Evolutionary conservation across 2,329 filamentous ascomycete genomes (phyloP), one percentile per base, ranked within the genome.

Genomic region (Cytospora leucostoma): DNA sequence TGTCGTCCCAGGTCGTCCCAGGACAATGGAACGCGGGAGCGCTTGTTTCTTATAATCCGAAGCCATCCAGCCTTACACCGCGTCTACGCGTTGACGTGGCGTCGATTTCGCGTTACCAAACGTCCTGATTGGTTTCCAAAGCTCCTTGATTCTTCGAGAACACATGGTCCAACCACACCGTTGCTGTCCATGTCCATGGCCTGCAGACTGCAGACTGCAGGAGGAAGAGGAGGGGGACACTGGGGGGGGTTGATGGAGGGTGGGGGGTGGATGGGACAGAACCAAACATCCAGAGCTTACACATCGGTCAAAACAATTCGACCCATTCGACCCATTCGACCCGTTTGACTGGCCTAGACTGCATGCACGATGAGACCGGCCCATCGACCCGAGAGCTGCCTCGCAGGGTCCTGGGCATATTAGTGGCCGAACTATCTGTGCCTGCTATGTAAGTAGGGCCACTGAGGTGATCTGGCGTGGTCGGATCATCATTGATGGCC

Each of bases 301-400:
- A 61, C 51, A 27, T 4, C 27, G 27, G 27, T 27, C 27, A 27
- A 27, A 27, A 27, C 27, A 27, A 27, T 27, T 27, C 27, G 27
- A 27, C 27, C 27, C 59, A 61, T 54, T 47, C 33, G 21, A 17
- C 54, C 59, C 59, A 55, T 35, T 13, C 19, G 19, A 38, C 50
- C 21, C 38, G 49, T 56, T 55, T 64, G 64, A 65, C 64, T 65
- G 64, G 64, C 50, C 61, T 57, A 65, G 64, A 65, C 61, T 57
- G 61, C 64, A 63, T 58, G 59, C 50, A 53, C 57, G 61, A 54
- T 63, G 64, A 63, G 57, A 65, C 64, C 57, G 56, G 64, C 64
- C 49, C 52, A 51, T 50, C 40, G 49, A 54, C 64, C 60, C 56
- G 57, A 44, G n/a, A 63, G 56, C 64, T 53, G 64, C 27, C 27